phyloP scores from a whole-genome alignment of 225 moss, liverwort and hornwort species.

The Pseudoscleropodium purum region DNA sequence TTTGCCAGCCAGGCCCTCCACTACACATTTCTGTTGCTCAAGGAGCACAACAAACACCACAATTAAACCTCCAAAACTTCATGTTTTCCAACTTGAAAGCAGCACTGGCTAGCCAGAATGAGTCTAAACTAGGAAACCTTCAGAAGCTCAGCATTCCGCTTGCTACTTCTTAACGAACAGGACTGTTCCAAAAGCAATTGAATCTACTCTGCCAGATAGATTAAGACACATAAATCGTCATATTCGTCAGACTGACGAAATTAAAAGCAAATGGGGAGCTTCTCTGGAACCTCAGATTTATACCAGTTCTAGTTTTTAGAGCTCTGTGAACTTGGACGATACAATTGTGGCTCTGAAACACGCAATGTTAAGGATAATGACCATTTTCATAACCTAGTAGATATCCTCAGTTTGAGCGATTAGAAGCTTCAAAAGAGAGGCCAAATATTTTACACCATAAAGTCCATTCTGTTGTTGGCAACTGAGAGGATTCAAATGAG shows the following conservation, averaged over 20 bases:
- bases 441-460: neutral
- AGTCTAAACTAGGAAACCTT: neutral
- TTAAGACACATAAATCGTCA: neutral
- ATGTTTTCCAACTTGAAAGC: neutral
- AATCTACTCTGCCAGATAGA: neutral
- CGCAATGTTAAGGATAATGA: neutral
- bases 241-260: neutral
- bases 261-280: neutral
- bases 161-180: neutral
- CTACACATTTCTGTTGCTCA: slow-evolving; percentile 61
- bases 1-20: slow-evolving; percentile 61
- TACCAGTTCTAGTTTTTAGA: neutral
- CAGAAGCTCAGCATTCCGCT: neutral
- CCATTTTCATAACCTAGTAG: neutral
- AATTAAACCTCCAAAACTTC: neutral
- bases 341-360: neutral
- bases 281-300: neutral
- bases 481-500: neutral
- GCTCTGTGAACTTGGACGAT: neutral
- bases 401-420: neutral
- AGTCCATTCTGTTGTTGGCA: neutral
- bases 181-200: neutral
- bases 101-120: neutral
- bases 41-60: neutral
- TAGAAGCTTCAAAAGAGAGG: neutral